Percentiles rank a stretch among this genome's conserved stretches.
Conservation (phyloP, 345 rosid genomes). For the Moricandia arvensis region DNA sequence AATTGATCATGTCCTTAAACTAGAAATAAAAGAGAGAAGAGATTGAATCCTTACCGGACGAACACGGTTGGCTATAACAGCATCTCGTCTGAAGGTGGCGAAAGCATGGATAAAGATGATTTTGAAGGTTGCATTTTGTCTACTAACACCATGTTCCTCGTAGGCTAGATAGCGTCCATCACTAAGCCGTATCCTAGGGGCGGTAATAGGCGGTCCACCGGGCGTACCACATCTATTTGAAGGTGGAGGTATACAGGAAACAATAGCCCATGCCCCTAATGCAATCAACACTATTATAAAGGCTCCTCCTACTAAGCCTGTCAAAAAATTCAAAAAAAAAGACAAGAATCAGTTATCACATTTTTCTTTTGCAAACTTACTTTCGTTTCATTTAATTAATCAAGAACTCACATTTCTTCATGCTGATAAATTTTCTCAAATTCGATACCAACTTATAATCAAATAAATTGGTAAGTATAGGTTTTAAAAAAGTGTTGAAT, state of each 20-base stretch:
- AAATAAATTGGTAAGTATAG: slow-evolving; percentile 9
- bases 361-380: neutral
- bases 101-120: slow-evolving; percentile 51
- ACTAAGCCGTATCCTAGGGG: slow-evolving; percentile 52
- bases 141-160: slow-evolving; percentile 55
- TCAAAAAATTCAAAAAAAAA: neutral
- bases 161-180: slow-evolving; percentile 65
- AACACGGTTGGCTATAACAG: slow-evolving; percentile 23
- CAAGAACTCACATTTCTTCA: slow-evolving; percentile 32
- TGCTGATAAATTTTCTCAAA: slow-evolving; percentile 2
- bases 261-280: slow-evolving; percentile 44
- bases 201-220: slow-evolving; percentile 51
- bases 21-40: neutral
- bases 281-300: slow-evolving; percentile 32
- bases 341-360: neutral
- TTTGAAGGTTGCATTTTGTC: slow-evolving; percentile 50
- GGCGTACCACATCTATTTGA: slow-evolving; percentile 50
- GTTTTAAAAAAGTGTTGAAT: neutral
- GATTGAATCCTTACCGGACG: neutral
- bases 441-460: slow-evolving; percentile 13
- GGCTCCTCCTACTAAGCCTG: slow-evolving; percentile 22
- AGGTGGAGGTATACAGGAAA: slow-evolving; percentile 47
- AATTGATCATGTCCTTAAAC: neutral
- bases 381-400: neutral
- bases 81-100: slow-evolving; percentile 47